These are phyloP conservation scores for Melanopsichium pennsylvanicum DNA, from an alignment of 1,284 basidiomycete species.

Conservation along the genomic window DNA sequence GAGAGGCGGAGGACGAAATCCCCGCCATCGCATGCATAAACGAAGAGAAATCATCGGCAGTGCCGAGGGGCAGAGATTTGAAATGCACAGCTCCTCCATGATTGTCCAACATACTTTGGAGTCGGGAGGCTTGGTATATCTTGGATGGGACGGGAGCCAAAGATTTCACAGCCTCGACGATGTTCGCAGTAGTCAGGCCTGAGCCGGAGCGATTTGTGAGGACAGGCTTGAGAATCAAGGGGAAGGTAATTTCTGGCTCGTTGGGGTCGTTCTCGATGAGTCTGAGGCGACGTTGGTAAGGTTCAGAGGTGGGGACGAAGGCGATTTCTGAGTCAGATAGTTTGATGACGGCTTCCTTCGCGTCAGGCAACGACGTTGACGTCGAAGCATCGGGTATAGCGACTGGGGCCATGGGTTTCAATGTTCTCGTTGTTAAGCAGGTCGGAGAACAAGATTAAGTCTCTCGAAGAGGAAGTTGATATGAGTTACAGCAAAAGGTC, in stretches of 20 bases:
- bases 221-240: slow-evolving; percentile 25
- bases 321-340: slow-evolving; percentile 4
- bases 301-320: slow-evolving; percentile 10
- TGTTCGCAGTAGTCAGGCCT: slow-evolving; percentile 3
- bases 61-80: slow-evolving; percentile 30
- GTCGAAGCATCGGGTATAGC: slow-evolving; percentile 9
- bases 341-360: slow-evolving; percentile 3
- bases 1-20: not conserved
- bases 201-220: too few relatives aligned
- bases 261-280: slow-evolving; percentile 13
- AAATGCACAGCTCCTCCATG: slow-evolving; percentile 43
- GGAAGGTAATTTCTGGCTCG: slow-evolving; percentile 24
- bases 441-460: too few relatives aligned
- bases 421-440: too few relatives aligned
- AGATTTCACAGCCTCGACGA: slow-evolving; percentile 12
- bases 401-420: slow-evolving; percentile 17
- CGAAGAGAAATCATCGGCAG: slow-evolving; percentile 38
- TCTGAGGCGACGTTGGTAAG: slow-evolving; percentile 32
- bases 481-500: too few relatives aligned
- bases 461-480: too few relatives aligned
- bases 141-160: slow-evolving; percentile 8
- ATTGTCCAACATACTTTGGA: slow-evolving; percentile 25
- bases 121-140: slow-evolving; percentile 12
- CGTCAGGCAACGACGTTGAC: not conserved
- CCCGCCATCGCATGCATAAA: slow-evolving; percentile 44